Evolutionary conservation across 108 stramenopile species (phyloP), one percentile per base, ranked within the genome.

Genomic region (Nitzschia sp.): DNA sequence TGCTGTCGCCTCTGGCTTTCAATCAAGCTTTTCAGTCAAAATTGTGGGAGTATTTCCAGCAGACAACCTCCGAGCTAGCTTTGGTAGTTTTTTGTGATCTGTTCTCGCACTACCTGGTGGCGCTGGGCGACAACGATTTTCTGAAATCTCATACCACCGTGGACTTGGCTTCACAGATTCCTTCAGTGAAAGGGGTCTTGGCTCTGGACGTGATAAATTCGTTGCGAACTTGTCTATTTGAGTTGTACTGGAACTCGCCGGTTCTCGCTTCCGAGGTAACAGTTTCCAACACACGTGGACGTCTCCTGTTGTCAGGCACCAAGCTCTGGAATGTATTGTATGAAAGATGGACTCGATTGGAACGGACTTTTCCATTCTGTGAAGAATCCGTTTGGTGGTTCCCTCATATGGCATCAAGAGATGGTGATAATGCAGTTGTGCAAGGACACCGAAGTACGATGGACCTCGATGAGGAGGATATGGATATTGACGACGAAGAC

Each of bases 261-360:
- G 91, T 90, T 10, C 37, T 84, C 19, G 63, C 72, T 15, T 53
- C 66, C 6, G 89, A 90, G 39, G 63, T 83, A 39, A 52, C 65
- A 34, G 21, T 37, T 26, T 52, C 34, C 11, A 53, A 43, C 71
- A 58, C 43, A 43, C 70, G 62, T 53, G 84, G 72, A 8, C 71
- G 92, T 53, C 53, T 88, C 2, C 48, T 91, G 22, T 67, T 91
- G 21, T 87, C 89, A 14, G 88, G 86, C 37, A 94, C 90, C 1
- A 94, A 94, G 55, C 57, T 91, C 15, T 94, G 88, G 90, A 90
- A 90, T 69, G 83, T 83, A 24, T 55, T 94, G 43, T 78, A 94
- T 68, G 86, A 88, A 54, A 76, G 93, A 64, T 94, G 93, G 93
- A 89, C 76, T 67, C 81, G 93, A 25, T 72, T 94, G 26, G 82